Evolutionary conservation across 176 grass and related monocot species (phyloP).

Genomic region (Hordeum marinum): DNA sequence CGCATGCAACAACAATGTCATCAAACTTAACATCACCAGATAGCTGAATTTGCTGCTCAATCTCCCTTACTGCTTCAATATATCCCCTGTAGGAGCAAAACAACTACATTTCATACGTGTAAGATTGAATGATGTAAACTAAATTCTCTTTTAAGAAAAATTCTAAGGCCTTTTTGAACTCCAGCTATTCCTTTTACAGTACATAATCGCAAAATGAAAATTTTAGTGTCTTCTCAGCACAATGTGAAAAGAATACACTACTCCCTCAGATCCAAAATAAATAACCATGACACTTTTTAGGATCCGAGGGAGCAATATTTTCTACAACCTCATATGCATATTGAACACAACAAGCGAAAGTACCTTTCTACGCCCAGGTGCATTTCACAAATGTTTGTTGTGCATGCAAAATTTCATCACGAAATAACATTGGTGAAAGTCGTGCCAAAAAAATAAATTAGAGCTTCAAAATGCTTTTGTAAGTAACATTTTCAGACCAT

Average conservation of each 20-base stretch:
- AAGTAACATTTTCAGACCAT: too few relatives aligned
- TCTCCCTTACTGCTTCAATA: slow-evolving; percentile 85
- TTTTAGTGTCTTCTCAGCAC: not conserved
- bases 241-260: not conserved
- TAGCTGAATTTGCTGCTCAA: slow-evolving; percentile 72
- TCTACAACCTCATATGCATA: not conserved
- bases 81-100: slow-evolving; percentile 71
- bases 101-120: not conserved
- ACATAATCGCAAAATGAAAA: not conserved
- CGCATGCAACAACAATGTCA: slow-evolving; percentile 85
- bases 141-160: not conserved
- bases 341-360: not conserved
- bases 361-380: too few relatives aligned
- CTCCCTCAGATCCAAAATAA: too few relatives aligned
- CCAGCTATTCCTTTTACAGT: not conserved
- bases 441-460: too few relatives aligned
- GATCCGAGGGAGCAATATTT: not conserved
- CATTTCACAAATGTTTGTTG: too few relatives aligned
- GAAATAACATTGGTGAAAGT: too few relatives aligned
- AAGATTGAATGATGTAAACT: not conserved
- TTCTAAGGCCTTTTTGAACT: not conserved
- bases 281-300: too few relatives aligned
- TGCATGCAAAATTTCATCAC: too few relatives aligned
- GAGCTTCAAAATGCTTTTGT: too few relatives aligned
- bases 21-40: slow-evolving; percentile 60